These are phyloP conservation scores for Cyclostephanos tholiformis DNA, from an alignment of 108 stramenopile species.

Conservation along the genomic window DNA sequence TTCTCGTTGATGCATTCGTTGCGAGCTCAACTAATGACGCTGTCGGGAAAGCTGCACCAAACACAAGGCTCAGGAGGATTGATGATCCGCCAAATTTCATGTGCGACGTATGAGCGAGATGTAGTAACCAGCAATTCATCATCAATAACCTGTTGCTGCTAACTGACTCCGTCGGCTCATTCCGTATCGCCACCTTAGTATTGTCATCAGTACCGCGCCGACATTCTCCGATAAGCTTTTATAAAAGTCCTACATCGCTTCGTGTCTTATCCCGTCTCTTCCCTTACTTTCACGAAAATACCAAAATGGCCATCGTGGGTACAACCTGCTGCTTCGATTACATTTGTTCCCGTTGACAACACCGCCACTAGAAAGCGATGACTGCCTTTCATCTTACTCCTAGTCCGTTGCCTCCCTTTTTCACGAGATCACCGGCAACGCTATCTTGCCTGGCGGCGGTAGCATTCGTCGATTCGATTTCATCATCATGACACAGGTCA, in stretches of 20 bases:
- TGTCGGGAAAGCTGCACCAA: conserved; percentile 4
- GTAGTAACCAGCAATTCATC: conserved; percentile 5
- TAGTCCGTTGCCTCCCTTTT: too few relatives aligned
- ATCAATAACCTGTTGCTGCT: not conserved
- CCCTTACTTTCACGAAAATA: too few relatives aligned
- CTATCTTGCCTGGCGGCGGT: not conserved
- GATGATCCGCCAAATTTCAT: not conserved
- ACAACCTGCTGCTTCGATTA: too few relatives aligned
- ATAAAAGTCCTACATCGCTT: too few relatives aligned
- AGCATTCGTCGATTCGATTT: not conserved
- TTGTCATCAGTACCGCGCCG: not conserved
- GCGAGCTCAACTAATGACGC: conserved; percentile 5
- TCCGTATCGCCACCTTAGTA: not conserved
- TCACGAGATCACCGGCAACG: too few relatives aligned
- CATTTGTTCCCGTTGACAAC: too few relatives aligned
- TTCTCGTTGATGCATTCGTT: too few relatives aligned
- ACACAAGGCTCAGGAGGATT: not conserved
- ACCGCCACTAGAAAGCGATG: not conserved
- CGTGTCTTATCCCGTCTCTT: not conserved
- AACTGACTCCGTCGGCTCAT: not conserved
- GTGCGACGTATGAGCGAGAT: not conserved
- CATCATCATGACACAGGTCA: not conserved
- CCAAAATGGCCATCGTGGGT: not conserved
- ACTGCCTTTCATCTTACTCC: not conserved
- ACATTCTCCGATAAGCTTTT: not conserved